A percentile compares a stretch with the other conserved stretches of the same genome.
Conservation (phyloP, 306 rosid genomes). For the Lablab purpureus region DNA sequence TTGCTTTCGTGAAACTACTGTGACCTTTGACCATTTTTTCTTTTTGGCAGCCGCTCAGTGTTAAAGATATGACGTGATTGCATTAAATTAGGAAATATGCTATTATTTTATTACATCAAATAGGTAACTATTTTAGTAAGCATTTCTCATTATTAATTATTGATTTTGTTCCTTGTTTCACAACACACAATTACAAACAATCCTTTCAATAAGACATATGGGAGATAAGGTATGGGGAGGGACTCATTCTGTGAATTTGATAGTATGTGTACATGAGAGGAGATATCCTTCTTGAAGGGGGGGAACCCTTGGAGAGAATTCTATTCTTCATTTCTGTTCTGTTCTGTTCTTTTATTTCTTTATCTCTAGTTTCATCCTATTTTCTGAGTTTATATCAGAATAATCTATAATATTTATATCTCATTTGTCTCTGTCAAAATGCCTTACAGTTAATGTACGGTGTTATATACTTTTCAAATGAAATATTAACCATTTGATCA, state of each 20-base stretch:
- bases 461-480: not conserved
- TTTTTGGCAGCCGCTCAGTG: no score
- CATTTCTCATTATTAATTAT: no score
- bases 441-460: not conserved
- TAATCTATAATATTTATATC: not conserved
- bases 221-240: not conserved
- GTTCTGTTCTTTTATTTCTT: not conserved
- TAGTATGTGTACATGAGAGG: not conserved
- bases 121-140: no score
- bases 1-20: no score
- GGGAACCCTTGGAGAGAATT: not conserved
- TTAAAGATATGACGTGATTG: no score
- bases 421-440: constrained; percentile 4
- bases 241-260: not conserved
- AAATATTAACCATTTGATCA: constrained; percentile 31
- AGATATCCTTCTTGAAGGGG: not conserved
- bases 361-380: not conserved
- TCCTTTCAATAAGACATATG: no score
- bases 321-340: not conserved
- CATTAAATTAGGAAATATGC: no score
- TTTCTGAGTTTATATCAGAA: not conserved
- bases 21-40: no score
- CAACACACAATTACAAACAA: no score
- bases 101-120: no score
- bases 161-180: no score